Base-by-base conservation (phyloP, 2,329 filamentous ascomycete genomes). In the Paracoccidioides brasiliensis region DNA sequence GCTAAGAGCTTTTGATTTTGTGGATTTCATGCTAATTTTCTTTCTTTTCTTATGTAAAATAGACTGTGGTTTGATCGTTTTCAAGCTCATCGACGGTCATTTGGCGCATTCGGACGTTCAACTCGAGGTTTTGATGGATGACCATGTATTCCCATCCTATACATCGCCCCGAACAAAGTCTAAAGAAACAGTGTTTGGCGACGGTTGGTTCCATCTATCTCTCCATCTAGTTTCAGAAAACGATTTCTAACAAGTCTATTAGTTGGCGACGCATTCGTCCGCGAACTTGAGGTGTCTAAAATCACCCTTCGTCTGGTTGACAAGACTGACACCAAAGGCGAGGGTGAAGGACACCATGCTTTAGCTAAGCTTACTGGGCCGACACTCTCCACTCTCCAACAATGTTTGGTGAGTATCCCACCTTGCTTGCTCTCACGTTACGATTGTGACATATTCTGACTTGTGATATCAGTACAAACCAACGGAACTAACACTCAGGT, bases 271-370 rank as follows among this genome's bases (percentile, higher is more conserved):
- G 93, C 90, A 54, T 90, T 98, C 72, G 87, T 98, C 58, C 88
- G 93, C 59, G 93, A 98, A 70, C 79, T 98, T n/a, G 94, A 98
- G 61, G 90, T 96, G 64, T 98, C 93, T 3, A 87, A 86, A 61
- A 82, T 98, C 57, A 97, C 90, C 0, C 79, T 98, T 60, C 87
- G 90, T 56, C 78, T 96, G 50, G 83, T 89, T 45, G 86, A 91
- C 65, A 89, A 90, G 68, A 78, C 82, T 14, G 86, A 95, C 61
- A 82, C 81, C 64, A 83, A 84, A 59, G 82, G 83, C 28, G 83
- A 80, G 14, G 71, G 74, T 53, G 80, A 86, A 56, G 81, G 85
- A 53, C 85, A 95, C 45, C 77, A 88, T 60, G 83, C 86, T 35
- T 78, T 96, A 62, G 88, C 90, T 10, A 90, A 87, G 61, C 74